Evolutionary conservation across 2,329 filamentous ascomycete genomes (phyloP), one percentile per base, ranked within the genome.

Genomic region (Penicillium sp.): DNA sequence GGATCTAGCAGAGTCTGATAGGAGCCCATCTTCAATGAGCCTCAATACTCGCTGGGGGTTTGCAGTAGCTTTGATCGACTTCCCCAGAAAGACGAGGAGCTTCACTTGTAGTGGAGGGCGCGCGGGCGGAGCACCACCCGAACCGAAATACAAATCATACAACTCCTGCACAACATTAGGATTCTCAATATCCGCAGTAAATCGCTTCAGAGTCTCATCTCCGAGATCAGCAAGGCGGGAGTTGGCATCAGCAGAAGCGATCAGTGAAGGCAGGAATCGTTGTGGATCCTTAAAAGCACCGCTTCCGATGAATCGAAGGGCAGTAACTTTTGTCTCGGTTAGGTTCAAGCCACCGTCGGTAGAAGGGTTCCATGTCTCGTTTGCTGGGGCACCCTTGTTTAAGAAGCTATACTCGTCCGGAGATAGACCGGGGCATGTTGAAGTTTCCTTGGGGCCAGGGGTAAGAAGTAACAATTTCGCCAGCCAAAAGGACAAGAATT

Each of bases 191-290:
- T 81, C 74, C 9, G 80, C 73, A 26, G 75, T 78, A 28, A 81
- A 85, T 56, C 90, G 78, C 69, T 96, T 98, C 56, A 97, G 70
- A 43, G 94, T 80, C 60, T 95, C 89, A 49, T 96, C 88, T 0
- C 87, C 91, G n/a, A 88, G 73, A n/a, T 85, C 82, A 10, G 87
- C 83, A 33, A 96, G 83, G 8, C 85, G 80, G 32, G 84, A 88
- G 57, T 96, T 93, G 1, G 83, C 74, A 68, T 90, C 90, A 0
- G 88, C 84, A 24, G 88, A 84, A 5, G 90, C 89, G 64, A 87
- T 89, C 1, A 97, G 70, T 0, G 88, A 85, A 0, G 91, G 85
- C 12, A 96, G 68, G 59, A 96, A 88, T 29, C 89, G 83, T 63
- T 97, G 87, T 1, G 81, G 71, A 53, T 96, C 88, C 0, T 75